These are phyloP conservation scores for Cokeromyces recurvatus DNA, from an alignment of 371 early-diverging fungal species.

Conservation along the genomic window DNA sequence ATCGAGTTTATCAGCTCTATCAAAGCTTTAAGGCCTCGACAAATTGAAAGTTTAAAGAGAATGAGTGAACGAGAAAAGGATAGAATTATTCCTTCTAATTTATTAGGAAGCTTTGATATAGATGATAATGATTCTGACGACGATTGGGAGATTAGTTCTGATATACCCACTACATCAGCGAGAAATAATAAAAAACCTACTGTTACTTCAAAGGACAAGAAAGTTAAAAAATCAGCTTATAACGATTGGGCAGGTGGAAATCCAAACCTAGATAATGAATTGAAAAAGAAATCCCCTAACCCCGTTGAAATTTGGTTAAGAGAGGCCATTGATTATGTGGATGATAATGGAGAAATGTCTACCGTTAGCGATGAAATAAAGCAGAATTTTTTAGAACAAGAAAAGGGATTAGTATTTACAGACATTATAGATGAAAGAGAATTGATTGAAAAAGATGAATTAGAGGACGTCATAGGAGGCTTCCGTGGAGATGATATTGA, in stretches of 20 bases:
- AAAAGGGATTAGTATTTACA: constrained; percentile 28
- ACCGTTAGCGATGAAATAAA: constrained; percentile 18
- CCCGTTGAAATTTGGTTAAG: constrained; percentile 42
- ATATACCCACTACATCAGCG: background rate
- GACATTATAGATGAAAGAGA: constrained; percentile 39
- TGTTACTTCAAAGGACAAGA: background rate
- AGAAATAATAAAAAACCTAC: background rate
- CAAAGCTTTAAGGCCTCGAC: constrained; percentile 29
- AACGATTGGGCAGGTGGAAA: constrained; percentile 27
- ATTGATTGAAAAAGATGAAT: constrained; percentile 53
- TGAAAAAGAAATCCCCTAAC: constrained; percentile 17
- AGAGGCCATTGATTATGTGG: constrained; percentile 37
- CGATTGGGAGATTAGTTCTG: constrained; percentile 34
- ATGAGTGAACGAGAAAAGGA: constrained; percentile 32
- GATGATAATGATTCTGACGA: constrained; percentile 29
- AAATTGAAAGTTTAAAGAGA: constrained; percentile 35
- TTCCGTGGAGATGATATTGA: constrained; percentile 40
- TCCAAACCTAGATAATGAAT: constrained; percentile 13
- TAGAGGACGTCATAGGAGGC: constrained; percentile 41
- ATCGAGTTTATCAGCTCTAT: constrained; percentile 33
- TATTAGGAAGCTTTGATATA: background rate
- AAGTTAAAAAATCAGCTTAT: background rate
- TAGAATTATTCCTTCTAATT: constrained; percentile 5
- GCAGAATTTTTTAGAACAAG: constrained; percentile 26
- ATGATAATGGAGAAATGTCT: constrained; percentile 4